Conservation (phyloP, 2,329 filamentous ascomycete species). For the Fusarium sp. region DNA sequence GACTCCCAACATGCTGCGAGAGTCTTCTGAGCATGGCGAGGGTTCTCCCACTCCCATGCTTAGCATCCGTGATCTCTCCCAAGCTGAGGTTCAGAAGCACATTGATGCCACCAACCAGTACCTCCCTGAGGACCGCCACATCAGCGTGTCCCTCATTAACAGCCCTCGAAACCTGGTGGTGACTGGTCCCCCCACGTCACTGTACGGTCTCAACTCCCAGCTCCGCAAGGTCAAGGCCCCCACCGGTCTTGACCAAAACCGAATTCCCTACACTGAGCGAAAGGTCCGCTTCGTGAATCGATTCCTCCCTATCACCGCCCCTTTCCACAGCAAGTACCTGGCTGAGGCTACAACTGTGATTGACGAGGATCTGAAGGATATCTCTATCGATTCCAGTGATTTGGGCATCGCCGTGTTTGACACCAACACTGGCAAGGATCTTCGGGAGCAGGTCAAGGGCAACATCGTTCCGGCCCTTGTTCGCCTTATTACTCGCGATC, state of each 20-base stretch:
- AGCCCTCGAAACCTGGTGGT: constrained; percentile 98
- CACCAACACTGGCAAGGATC: constrained; percentile 89
- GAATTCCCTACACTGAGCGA: constrained; percentile 93
- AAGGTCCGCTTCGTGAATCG: constrained; percentile 98
- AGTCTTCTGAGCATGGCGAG: constrained; percentile 94
- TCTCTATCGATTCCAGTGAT: constrained; percentile 80
- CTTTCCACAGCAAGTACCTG: constrained; percentile 98
- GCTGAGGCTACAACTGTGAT: constrained; percentile 86
- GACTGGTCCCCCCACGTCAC: constrained; percentile 93
- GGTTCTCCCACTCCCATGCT: constrained; percentile 98
- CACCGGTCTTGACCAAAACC: constrained; percentile 96
- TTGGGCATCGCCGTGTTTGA: constrained; percentile 91
- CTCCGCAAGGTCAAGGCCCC: constrained; percentile 97
- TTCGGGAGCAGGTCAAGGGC: constrained; percentile 78
- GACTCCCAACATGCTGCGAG: constrained; percentile 89
- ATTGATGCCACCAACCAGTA: constrained; percentile 98
- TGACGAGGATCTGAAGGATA: constrained; percentile 87
- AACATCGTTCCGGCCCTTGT: constrained; percentile 90
- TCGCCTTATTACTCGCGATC: constrained; percentile 93
- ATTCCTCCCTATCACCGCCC: constrained; percentile 96
- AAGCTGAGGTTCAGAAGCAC: constrained; percentile 92
- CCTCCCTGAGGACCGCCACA: constrained; percentile 91
- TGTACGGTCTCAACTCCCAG: constrained; percentile 96
- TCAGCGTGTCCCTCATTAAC: constrained; percentile 95
- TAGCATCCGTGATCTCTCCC: constrained; percentile 93